These are phyloP conservation scores for Kandelia obovata DNA, from an alignment of 345 rosid genomes.

Conservation along the genomic window DNA sequence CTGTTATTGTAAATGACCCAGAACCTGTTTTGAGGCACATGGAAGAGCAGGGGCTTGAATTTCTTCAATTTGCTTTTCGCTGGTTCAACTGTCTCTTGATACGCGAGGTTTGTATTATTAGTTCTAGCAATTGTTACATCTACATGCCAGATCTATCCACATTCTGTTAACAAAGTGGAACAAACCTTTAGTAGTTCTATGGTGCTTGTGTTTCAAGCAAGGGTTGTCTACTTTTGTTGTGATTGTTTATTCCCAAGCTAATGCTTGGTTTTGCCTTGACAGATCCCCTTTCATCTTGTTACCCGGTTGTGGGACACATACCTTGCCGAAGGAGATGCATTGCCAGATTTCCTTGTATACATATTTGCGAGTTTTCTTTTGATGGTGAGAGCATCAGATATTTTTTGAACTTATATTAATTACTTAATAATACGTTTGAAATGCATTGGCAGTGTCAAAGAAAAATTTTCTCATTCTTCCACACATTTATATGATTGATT, in stretches of 20 bases:
- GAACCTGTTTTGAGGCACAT: conserved; percentile 95
- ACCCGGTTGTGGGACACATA: conserved; percentile 97
- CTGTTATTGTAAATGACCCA: conserved; percentile 31
- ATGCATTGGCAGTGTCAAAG: not conserved
- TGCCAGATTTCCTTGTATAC: conserved; percentile 95
- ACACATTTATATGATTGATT: too few relatives aligned
- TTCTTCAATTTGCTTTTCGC: conserved; percentile 96
- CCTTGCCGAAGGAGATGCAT: conserved; percentile 97
- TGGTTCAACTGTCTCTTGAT: conserved; percentile 98
- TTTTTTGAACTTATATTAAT: not conserved
- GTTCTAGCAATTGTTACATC: not conserved
- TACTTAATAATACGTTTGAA: not conserved
- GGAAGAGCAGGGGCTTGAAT: conserved; percentile 97
- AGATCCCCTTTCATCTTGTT: conserved; percentile 89
- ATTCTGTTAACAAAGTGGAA: conserved; percentile 1
- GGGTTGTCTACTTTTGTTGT: not conserved
- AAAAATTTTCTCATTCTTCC: too few relatives aligned
- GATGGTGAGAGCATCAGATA: conserved; percentile 53
- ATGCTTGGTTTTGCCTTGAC: conserved; percentile 21
- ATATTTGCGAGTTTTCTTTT: conserved; percentile 92
- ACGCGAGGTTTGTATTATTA: conserved; percentile 59
- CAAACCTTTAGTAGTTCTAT: not conserved
- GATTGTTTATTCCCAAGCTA: conserved; percentile 9
- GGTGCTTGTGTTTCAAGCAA: not conserved
- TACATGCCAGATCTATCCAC: not conserved